A percentile compares a stretch with the other conserved stretches of the same genome.
Conservation (phyloP, 129 eudicot species). For the Saussurea involucrata region DNA sequence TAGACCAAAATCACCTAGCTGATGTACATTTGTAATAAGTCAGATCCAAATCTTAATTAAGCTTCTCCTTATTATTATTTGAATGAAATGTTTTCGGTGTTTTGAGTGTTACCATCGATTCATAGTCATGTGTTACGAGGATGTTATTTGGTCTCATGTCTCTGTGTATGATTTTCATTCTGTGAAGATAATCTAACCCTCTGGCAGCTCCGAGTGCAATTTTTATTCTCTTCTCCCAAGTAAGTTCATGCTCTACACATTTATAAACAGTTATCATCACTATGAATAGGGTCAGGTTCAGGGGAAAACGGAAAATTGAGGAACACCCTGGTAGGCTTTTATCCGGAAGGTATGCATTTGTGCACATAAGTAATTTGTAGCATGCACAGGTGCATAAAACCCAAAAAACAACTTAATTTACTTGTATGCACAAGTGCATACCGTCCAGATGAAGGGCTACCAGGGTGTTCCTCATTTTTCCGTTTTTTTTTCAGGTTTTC, state of each 20-base stretch:
- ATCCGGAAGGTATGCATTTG: no score
- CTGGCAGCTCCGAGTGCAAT: slow-evolving; percentile 73
- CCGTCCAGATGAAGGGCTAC: no score
- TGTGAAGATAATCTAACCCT: slow-evolving; percentile 68
- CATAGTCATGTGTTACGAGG: slow-evolving; percentile 70
- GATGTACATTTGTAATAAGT: not conserved
- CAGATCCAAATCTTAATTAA: not conserved
- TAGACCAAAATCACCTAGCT: slow-evolving; percentile 85
- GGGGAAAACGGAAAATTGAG: no score
- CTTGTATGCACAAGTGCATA: no score
- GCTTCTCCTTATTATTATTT: not conserved
- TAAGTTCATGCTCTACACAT: slow-evolving; percentile 42
- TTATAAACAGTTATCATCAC: not conserved
- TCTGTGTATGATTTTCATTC: slow-evolving; percentile 54
- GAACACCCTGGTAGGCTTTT: no score
- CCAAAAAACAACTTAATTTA: no score
- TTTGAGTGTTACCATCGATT: slow-evolving; percentile 47
- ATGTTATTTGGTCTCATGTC: slow-evolving; percentile 78
- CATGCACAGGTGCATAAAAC: no score
- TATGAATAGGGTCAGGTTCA: no score
- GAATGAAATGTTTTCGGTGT: not conserved
- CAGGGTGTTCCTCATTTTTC: no score
- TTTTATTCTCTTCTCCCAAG: slow-evolving; percentile 72
- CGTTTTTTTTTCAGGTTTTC: no score
- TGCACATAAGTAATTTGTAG: no score